Evolutionary conservation across 2,329 filamentous ascomycete genomes (phyloP).

Genomic region (Claviceps paspali): DNA sequence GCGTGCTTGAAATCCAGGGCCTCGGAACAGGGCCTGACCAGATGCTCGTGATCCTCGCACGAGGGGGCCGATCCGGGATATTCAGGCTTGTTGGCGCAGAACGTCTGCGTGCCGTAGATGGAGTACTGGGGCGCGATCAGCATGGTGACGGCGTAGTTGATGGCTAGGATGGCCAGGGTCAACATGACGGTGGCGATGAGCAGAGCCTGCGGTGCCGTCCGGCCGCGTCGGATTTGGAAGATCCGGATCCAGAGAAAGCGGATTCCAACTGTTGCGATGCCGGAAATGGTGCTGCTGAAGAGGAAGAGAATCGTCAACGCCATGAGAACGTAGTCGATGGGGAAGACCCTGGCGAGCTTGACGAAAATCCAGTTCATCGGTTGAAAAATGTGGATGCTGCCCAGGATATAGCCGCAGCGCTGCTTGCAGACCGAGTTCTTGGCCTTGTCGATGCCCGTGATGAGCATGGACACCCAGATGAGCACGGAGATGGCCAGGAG

Average conservation of each 20-base stretch:
- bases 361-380: slow-evolving; percentile 78
- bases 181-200: slow-evolving; percentile 84
- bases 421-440: slow-evolving; percentile 87
- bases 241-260: slow-evolving; percentile 91
- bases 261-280: slow-evolving; percentile 76
- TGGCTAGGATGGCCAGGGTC: slow-evolving; percentile 73
- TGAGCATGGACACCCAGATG: slow-evolving; percentile 82
- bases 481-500: slow-evolving; percentile 60
- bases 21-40: slow-evolving; percentile 74
- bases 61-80: slow-evolving; percentile 53
- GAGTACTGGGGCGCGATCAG: slow-evolving; percentile 92
- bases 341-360: slow-evolving; percentile 68
- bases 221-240: slow-evolving; percentile 78
- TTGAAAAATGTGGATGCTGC: slow-evolving; percentile 79
- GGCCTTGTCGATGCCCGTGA: slow-evolving; percentile 91
- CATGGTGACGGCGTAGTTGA: slow-evolving; percentile 89
- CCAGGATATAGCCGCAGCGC: slow-evolving; percentile 83
- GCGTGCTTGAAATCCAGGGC: slow-evolving; percentile 54
- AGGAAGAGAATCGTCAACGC: slow-evolving; percentile 71
- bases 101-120: slow-evolving; percentile 86
- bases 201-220: slow-evolving; percentile 82
- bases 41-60: slow-evolving; percentile 54
- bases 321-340: slow-evolving; percentile 84
- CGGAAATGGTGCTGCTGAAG: slow-evolving; percentile 76
- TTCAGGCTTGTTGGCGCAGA: slow-evolving; percentile 59